Percentiles rank a stretch among this genome's conserved stretches.
Evolutionary conservation across 2,329 filamentous ascomycete species (phyloP).

Genomic region (Graphilbum ipis-grandicollis): DNA sequence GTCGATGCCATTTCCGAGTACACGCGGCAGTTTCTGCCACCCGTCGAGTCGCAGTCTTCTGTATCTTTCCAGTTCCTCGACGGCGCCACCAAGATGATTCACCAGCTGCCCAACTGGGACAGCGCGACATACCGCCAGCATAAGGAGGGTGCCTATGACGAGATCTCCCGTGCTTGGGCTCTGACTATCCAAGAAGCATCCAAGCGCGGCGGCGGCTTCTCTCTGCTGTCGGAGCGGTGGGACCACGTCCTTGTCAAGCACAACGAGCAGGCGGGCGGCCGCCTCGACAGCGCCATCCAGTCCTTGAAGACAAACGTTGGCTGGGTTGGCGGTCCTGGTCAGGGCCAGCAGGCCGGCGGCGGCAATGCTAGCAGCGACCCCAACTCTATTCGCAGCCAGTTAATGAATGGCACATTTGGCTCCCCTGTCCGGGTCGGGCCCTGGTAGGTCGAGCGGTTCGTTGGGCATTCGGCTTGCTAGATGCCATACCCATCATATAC

Average conservation of each 20-base stretch:
- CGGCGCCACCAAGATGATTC: slow-evolving; percentile 75
- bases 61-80: slow-evolving; percentile 78
- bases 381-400: slow-evolving; percentile 42
- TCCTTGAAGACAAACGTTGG: slow-evolving; percentile 59
- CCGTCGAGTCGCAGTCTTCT: slow-evolving; percentile 69
- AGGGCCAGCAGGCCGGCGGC: not conserved
- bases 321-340: slow-evolving; percentile 50
- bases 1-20: slow-evolving; percentile 87
- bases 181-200: slow-evolving; percentile 79
- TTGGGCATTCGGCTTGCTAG: too few relatives aligned
- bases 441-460: slow-evolving; percentile 23
- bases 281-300: slow-evolving; percentile 62
- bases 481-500: too few relatives aligned
- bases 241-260: slow-evolving; percentile 76
- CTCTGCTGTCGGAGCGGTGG: slow-evolving; percentile 75
- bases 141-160: slow-evolving; percentile 91
- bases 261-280: slow-evolving; percentile 70
- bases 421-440: slow-evolving; percentile 45
- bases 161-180: slow-evolving; percentile 86
- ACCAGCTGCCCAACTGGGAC: slow-evolving; percentile 81
- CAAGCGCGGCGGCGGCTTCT: slow-evolving; percentile 77
- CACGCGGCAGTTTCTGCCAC: slow-evolving; percentile 87
- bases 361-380: slow-evolving; percentile 23
- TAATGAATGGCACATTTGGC: slow-evolving; percentile 42
- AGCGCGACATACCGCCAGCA: slow-evolving; percentile 76